Base-by-base conservation (phyloP, 225 moss, liverwort and hornwort genomes). In the Polytrichum formosum region DNA sequence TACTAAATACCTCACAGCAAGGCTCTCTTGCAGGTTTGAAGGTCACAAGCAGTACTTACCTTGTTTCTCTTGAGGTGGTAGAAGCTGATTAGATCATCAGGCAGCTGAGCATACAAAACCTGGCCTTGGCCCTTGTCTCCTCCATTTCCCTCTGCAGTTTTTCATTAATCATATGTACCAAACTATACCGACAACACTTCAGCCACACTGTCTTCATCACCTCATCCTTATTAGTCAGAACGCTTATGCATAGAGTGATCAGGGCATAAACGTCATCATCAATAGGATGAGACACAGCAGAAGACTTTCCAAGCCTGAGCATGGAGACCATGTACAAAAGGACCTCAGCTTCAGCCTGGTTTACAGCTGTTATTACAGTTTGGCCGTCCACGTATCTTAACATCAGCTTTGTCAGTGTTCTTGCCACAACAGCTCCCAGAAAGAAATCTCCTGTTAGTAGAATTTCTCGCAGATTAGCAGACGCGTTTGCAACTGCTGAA, bases 51-150 rank as follows among this genome's bases (percentile, higher is more conserved):
- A 18, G 61, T 22, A 13, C 58, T 74, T 69, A 94, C 94, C 94
- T 96, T 96, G 64, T 79, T 83, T 74, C 96, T 92, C 92, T 96
- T 96, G 71, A 96, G 74, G 76, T 96, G 96, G 76, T 96, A 93
- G 79, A 96, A 96, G 77, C 93, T 93, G 25, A 96, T 96, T 19
- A 96, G 86, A 67, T 96, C 96, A 69, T 96, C 96, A 30, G 96
- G 96, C n/a, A n/a, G n/a, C 84, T 96, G 96, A 16, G 93, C 85
- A 78, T 92, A 87, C 30, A 79, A 89, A 70, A 90, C 88, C 76
- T 96, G 96, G 93, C 93, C 76, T 91, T 92, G 30, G 96, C 93
- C 74, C 88, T 96, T 70, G 87, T 92, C 83, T 96, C 96, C 74
- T 93, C 96, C 63, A 90, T 73, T 70, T 96, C 96, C 66, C 91